These are phyloP conservation scores for Verbena officinalis DNA, from an alignment of 257 asterid genomes.

Conservation along the genomic window DNA sequence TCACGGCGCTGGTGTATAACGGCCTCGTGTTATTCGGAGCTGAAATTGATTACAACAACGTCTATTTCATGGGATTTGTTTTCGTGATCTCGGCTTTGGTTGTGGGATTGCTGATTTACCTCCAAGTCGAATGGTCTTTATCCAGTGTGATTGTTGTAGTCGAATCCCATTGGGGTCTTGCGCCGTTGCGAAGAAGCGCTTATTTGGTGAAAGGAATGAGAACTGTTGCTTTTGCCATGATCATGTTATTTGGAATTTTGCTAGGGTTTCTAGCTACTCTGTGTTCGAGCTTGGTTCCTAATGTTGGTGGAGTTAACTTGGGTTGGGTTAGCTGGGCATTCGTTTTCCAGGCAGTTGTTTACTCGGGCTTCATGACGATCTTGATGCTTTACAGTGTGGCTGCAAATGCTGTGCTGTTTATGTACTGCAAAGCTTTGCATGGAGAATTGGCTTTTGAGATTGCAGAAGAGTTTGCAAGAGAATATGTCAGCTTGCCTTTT, in stretches of 20 bases:
- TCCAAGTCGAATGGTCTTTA: constrained; percentile 67
- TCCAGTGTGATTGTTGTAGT: constrained; percentile 64
- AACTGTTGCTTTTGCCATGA: constrained; percentile 54
- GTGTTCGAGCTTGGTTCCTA: constrained; percentile 49
- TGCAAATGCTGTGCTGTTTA: constrained; percentile 58
- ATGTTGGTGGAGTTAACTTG: constrained; percentile 32
- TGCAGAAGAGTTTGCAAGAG: constrained; percentile 77
- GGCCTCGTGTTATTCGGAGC: constrained; percentile 45
- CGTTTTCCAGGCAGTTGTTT: constrained; percentile 60
- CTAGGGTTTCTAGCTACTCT: constrained; percentile 45
- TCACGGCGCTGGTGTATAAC: constrained; percentile 24
- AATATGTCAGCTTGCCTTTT: constrained; percentile 77
- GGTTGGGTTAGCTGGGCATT: constrained; percentile 59
- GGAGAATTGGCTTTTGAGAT: constrained; percentile 88
- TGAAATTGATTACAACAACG: constrained; percentile 39
- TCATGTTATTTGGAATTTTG: constrained; percentile 47
- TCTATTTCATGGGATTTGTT: constrained; percentile 31
- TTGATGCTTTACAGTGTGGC: constrained; percentile 70
- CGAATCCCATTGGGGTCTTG: constrained; percentile 83
- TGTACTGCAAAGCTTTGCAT: constrained; percentile 83
- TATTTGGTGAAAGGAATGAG: constrained; percentile 71
- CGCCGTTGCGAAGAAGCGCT: constrained; percentile 65
- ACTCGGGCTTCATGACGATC: constrained; percentile 57
- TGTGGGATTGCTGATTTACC: constrained; percentile 38
- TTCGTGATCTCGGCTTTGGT: constrained; percentile 26